phyloP scores from a whole-genome alignment of 306 rosid genomes.

The Prosopis cineraria region DNA sequence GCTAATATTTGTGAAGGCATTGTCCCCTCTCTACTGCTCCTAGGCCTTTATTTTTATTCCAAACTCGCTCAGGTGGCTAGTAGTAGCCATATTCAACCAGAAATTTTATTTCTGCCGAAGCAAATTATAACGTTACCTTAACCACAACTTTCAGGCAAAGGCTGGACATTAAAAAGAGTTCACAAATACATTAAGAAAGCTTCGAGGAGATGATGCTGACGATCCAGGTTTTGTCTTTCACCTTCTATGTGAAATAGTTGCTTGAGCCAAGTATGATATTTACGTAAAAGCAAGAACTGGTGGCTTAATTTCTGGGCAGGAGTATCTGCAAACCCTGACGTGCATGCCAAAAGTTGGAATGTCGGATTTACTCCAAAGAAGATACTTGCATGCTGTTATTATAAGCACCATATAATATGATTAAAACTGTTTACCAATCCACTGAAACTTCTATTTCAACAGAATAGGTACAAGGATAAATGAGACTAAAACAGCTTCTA shows the following conservation, averaged over 20 bases:
- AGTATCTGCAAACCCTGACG: neutral
- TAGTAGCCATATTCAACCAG: neutral
- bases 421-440: neutral
- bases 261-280: neutral
- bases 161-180: conserved; percentile 2
- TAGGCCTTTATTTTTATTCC: conserved; percentile 3
- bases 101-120: neutral
- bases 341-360: conserved; percentile 17
- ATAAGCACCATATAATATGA: conserved; percentile 1
- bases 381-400: neutral
- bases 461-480: conserved; percentile 17
- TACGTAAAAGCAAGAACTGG: neutral
- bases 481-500: neutral
- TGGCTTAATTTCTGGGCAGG: neutral
- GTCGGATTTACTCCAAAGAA: conserved; percentile 11
- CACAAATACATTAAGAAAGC: conserved; percentile 1
- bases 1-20: neutral
- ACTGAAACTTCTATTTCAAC: conserved; percentile 52
- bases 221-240: neutral
- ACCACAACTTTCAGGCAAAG: conserved; percentile 17
- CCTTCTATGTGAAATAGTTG: neutral
- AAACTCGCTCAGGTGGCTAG: conserved; percentile 7
- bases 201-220: conserved; percentile 19
- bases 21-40: neutral
- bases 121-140: neutral